These are phyloP conservation scores for Penicillium sp. DNA, from an alignment of 2,329 filamentous ascomycete genomes.

Conservation along the genomic window DNA sequence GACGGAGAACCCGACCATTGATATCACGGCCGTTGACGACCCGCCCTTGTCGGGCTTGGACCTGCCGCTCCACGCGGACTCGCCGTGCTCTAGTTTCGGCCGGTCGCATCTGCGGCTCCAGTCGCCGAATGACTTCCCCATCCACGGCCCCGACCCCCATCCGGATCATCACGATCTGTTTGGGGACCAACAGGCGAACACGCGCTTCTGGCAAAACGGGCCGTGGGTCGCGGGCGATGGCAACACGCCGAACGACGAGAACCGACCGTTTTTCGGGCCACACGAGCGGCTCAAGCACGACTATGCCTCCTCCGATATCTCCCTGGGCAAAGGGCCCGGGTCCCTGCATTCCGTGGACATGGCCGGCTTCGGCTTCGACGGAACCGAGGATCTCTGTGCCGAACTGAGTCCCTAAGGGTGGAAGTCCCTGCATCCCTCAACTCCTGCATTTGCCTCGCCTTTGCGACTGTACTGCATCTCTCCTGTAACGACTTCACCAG, in stretches of 20 bases:
- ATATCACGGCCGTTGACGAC: constrained; percentile 43
- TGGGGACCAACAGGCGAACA: constrained; percentile 45
- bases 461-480: constrained; percentile 34
- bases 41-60: constrained; percentile 38
- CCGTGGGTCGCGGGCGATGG: constrained; percentile 44
- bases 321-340: constrained; percentile 42
- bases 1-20: constrained; percentile 42
- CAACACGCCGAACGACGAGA: constrained; percentile 43
- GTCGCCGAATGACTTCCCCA: constrained; percentile 42
- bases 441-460: constrained; percentile 16
- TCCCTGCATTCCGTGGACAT: constrained; percentile 47
- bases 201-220: constrained; percentile 45
- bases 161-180: constrained; percentile 47
- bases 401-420: constrained; percentile 40
- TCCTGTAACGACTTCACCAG: constrained; percentile 42
- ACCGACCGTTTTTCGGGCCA: constrained; percentile 45
- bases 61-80: constrained; percentile 42
- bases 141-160: constrained; percentile 35
- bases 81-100: constrained; percentile 44
- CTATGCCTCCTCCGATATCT: constrained; percentile 46
- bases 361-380: constrained; percentile 45
- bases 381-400: constrained; percentile 35
- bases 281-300: constrained; percentile 45
- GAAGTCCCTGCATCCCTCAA: not conserved
- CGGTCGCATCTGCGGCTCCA: constrained; percentile 44